Base-by-base conservation (phyloP, 805 yeast genomes). In the Wickerhamomyces queroliae region DNA sequence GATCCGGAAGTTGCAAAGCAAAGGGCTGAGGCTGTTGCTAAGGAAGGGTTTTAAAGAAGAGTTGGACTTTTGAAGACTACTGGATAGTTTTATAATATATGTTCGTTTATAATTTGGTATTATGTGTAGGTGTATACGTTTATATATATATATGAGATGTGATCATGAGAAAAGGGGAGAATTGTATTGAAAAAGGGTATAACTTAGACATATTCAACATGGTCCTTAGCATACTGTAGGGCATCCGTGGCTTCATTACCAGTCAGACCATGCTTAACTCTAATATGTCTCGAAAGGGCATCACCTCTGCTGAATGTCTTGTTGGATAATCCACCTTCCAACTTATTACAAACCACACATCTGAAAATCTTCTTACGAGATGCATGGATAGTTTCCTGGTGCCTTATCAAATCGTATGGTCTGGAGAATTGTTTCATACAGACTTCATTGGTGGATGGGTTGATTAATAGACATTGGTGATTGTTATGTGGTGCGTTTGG, bases 341-440 rank as follows among this genome's bases (percentile, higher is more conserved):
- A 62, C 39, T 58, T 52, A 18, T 64, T 93, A 64, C 99, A 91
- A 33, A 83, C 80, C 50, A 79, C 80, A 62, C 99, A 91, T 57
- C 84, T 80, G 68, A 81, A 93, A 36, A 83, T 78, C 52, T 84
- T 84, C 63, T 91, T 83, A 58, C 82, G 83, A 35, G 84, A 72
- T 1, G 97, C 93, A 61, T 91, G 99, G 39, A 91, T 90, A 0
- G 98, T 93, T 55, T 91, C 95, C 61, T 91, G 96, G 62, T 91
- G 99, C 52, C 99, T 77, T 20, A 90, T 83, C 55, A 91, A 70
- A 66, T 91, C 99, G 58, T 91, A 91, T 16, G 96, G 95, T 55
- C 99, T 76, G 15, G 97, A 88, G 56, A 91, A 91, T 53, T 80
- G 79, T 63, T 85, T 85, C 49, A 72, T 64, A 62, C 96, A 87